Evolutionary conservation across 768 basidiomycete genomes (phyloP).

Genomic region (Termitomyces sp.): DNA sequence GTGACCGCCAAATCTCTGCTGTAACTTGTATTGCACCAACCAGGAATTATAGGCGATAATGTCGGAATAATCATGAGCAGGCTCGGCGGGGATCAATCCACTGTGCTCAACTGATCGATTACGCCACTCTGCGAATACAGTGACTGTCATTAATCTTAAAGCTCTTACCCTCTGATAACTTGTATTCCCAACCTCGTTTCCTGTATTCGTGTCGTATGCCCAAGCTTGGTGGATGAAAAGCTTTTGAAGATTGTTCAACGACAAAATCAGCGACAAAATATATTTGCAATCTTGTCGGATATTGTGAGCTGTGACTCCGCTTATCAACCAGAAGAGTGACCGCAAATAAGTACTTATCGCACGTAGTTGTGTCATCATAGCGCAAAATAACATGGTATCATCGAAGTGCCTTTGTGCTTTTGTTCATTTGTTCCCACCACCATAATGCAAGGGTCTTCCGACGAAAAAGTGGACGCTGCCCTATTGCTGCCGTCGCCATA

Average conservation of each 20-base stretch:
- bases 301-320: background rate
- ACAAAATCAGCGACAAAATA: too few species aligned
- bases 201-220: background rate
- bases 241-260: background rate
- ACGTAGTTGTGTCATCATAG: background rate
- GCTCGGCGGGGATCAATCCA: background rate
- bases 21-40: background rate
- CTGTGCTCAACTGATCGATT: background rate
- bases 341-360: background rate
- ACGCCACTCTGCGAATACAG: background rate
- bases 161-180: background rate
- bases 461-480: constrained; percentile 5
- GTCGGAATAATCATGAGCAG: background rate
- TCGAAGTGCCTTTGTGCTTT: background rate
- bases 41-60: constrained; percentile 10
- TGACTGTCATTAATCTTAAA: background rate
- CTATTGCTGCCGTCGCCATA: constrained; percentile 5
- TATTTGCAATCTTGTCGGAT: background rate
- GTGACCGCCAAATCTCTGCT: background rate
- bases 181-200: background rate
- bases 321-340: background rate
- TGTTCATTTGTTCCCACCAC: constrained; percentile 2
- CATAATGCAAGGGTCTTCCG: constrained; percentile 6
- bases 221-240: background rate
- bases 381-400: background rate